Percentiles rank a stretch among this genome's conserved stretches.
Conservation (phyloP, 2,329 filamentous ascomycete genomes). For the Thermochaetoides dissita region DNA sequence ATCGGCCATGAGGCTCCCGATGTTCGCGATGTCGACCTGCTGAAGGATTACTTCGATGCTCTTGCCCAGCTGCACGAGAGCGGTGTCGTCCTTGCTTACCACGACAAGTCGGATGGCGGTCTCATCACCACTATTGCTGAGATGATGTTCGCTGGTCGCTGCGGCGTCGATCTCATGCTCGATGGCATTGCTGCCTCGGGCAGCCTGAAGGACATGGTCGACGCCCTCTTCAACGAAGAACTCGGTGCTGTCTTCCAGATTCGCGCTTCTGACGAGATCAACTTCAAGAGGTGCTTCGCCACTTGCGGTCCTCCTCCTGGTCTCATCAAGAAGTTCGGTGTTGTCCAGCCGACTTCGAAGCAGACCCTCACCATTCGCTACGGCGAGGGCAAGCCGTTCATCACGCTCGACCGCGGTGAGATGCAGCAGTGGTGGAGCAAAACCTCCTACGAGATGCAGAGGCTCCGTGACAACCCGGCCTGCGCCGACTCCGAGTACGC, state of each 20-base stretch:
- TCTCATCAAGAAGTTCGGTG: conserved; percentile 71
- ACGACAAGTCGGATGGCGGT: conserved; percentile 88
- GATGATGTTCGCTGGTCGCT: conserved; percentile 96
- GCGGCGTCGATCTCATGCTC: conserved; percentile 72
- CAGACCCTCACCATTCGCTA: conserved; percentile 68
- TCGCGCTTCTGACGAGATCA: conserved; percentile 65
- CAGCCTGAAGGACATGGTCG: conserved; percentile 49
- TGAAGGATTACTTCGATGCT: conserved; percentile 87
- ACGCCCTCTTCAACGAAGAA: conserved; percentile 88
- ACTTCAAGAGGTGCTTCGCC: conserved; percentile 81
- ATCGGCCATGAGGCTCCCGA: conserved; percentile 77
- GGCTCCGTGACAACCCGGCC: conserved; percentile 70
- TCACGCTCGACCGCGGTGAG: conserved; percentile 53
- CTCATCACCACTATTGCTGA: conserved; percentile 81
- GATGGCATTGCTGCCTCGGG: conserved; percentile 56
- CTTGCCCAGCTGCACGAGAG: conserved; percentile 49
- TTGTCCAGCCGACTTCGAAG: conserved; percentile 52
- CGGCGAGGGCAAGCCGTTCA: conserved; percentile 47
- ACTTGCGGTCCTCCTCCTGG: conserved; percentile 74
- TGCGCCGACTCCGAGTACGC: conserved; percentile 76
- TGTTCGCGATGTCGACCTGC: conserved; percentile 64
- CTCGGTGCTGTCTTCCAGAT: conserved; percentile 94
- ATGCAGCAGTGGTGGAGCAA: conserved; percentile 81
- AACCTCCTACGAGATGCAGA: conserved; percentile 86
- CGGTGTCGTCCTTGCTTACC: conserved; percentile 70